phyloP scores from a whole-genome alignment of 345 rosid species.

The Syzygium aqueum region DNA sequence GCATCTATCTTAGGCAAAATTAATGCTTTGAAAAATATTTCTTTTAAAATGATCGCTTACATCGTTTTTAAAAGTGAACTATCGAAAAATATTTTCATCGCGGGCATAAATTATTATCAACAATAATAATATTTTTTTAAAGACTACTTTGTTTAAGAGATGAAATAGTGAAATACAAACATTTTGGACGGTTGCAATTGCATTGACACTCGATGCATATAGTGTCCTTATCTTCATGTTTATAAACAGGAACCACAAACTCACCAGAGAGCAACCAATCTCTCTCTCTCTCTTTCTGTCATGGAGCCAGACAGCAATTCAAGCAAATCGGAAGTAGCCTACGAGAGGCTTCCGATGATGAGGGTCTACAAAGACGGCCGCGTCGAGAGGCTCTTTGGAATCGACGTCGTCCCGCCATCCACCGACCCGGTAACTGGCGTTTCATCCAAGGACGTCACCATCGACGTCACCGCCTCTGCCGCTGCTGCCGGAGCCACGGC shows the following conservation, averaged over 20 bases:
- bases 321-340: slow-evolving; percentile 15
- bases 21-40: no score
- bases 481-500: not conserved
- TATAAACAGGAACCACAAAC: not conserved
- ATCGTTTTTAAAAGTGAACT: no score
- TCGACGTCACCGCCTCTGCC: slow-evolving; percentile 28
- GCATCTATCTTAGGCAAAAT: no score
- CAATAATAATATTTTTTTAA: no score
- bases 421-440: slow-evolving; percentile 42
- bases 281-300: not conserved
- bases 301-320: slow-evolving; percentile 21
- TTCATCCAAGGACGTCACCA: slow-evolving; percentile 49
- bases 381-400: slow-evolving; percentile 46
- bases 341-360: slow-evolving; percentile 42
- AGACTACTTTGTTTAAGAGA: not conserved
- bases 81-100: no score
- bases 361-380: slow-evolving; percentile 51
- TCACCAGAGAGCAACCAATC: not conserved
- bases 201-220: not conserved
- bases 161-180: not conserved
- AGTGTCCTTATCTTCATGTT: not conserved
- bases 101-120: no score
- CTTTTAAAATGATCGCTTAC: no score
- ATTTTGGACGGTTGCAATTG: not conserved
- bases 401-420: slow-evolving; percentile 44